Base-by-base conservation (phyloP, 2,329 filamentous ascomycete genomes). In the Alternaria tenuissima region DNA sequence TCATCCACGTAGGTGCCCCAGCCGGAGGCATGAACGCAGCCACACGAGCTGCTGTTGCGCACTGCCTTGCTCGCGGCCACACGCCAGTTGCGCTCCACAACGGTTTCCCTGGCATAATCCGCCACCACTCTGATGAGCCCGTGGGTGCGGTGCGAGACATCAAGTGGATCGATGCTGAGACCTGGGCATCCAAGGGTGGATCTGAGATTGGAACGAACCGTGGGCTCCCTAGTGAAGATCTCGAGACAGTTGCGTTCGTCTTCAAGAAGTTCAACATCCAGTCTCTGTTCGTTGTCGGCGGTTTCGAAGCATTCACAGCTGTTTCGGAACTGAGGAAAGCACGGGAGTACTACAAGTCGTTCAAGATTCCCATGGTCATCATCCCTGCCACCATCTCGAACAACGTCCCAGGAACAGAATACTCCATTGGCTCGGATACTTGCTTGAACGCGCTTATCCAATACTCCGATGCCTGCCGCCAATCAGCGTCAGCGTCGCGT, bases 21-120 rank as follows among this genome's bases (percentile, higher is more conserved):
- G 95, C 95, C 30, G 95, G 95, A 79, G 95, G 95, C 72, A 98
- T 99, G 92, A 99, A 99, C 80, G 94, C 94, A 28, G 95, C 95
- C 42, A 95, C 96, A 20, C 89, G 95, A 68, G 94, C 93, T 30
- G 94, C 92, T 14, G 94, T 97, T 18, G 93, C 93, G 32, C 97
- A 97, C 83, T 98, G 94, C 78, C 80, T 96, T 59, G 91, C 91
- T 44, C 88, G 93, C 60, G 95, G 95, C n/a, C 95, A 99, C 78
- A 93, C 92, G 53, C 92, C 95, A 4, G 79, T 98, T 71, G 94
- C 93, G 18, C 93, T 99, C 57, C 92, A 98, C 82, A 99, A 99
- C 73, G 95, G 95, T 26, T 99, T 99, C 80, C 93, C 95, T 32
- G 95, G 95, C 16, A 89, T 99, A 58, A 91, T 93, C 55, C 89